Evolutionary conservation across 78 protist species (phyloP).

Genomic region (Dictyostelium citrinum): DNA sequence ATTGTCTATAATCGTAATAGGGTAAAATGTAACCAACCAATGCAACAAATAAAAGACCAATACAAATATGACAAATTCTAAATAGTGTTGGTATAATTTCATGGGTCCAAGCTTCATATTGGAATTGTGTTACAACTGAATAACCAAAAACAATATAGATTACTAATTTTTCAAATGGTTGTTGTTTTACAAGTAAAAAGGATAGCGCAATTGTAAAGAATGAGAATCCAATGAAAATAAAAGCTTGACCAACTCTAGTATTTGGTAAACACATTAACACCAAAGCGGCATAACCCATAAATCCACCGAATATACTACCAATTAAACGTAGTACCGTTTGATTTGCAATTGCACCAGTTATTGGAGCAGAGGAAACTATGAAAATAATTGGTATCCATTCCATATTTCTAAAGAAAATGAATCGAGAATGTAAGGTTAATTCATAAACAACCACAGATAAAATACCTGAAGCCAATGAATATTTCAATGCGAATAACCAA

Average conservation of each 20-base stretch:
- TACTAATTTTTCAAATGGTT: conserved; percentile 9
- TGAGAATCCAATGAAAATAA: conserved; percentile 10
- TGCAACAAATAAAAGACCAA: neutral
- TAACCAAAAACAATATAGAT: neutral
- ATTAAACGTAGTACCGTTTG: neutral
- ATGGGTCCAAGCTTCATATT: neutral
- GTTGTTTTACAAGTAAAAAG: neutral
- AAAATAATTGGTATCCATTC: conserved; percentile 14
- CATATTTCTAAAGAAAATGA: conserved; percentile 4
- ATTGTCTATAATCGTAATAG: neutral
- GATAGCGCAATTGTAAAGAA: neutral
- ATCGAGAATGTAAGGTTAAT: neutral
- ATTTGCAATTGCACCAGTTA: neutral
- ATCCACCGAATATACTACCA: neutral
- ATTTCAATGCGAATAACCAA: conserved; percentile 17
- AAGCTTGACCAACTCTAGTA: neutral
- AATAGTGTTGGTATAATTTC: neutral
- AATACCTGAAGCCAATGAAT: neutral
- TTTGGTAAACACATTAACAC: neutral
- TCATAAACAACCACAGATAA: neutral
- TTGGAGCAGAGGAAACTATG: neutral
- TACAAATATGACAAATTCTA: neutral
- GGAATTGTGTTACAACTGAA: neutral
- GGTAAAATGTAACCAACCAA: neutral
- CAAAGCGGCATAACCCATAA: conserved; percentile 23